Percentiles rank a stretch among this genome's conserved stretches.
These are phyloP conservation scores for Eremomyces bilateralis DNA, from an alignment of 495 filamentous ascomycete species.

Conservation along the genomic window DNA sequence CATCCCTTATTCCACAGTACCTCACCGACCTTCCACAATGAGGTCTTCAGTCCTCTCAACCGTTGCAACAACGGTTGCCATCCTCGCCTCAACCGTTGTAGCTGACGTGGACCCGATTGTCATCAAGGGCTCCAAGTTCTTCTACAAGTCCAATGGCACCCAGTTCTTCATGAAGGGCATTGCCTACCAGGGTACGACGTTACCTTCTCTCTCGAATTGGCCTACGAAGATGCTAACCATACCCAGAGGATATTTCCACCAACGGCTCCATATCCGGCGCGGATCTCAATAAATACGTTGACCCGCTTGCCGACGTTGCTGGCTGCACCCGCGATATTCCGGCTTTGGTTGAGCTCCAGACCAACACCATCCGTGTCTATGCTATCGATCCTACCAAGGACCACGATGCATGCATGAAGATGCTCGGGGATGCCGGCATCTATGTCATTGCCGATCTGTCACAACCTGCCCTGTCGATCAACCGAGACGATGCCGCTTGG, in stretches of 20 bases:
- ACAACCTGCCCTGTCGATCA: conserved; percentile 59
- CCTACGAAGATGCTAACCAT: conserved; percentile 2
- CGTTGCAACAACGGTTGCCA: conserved; percentile 11
- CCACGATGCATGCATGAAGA: conserved; percentile 67
- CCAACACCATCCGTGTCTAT: conserved; percentile 88
- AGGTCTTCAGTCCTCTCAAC: conserved; percentile 10
- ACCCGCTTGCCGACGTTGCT: conserved; percentile 49
- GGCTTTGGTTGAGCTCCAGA: conserved; percentile 48
- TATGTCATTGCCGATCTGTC: conserved; percentile 84
- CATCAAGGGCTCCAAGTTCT: conserved; percentile 51
- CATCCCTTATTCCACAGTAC: not conserved
- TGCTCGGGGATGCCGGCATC: conserved; percentile 70
- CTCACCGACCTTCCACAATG: conserved; percentile 3
- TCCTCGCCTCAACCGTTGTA: conserved; percentile 13
- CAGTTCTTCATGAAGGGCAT: conserved; percentile 82
- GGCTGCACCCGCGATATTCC: conserved; percentile 67
- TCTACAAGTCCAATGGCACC: conserved; percentile 48
- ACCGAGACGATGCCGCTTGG: conserved; percentile 59
- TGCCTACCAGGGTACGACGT: conserved; percentile 74
- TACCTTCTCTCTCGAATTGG: conserved; percentile 9
- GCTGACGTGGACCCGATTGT: conserved; percentile 19
- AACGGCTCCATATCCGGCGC: conserved; percentile 21
- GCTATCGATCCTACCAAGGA: conserved; percentile 60
- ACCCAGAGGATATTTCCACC: conserved; percentile 26
- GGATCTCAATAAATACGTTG: conserved; percentile 24